Base-by-base conservation (phyloP, 345 rosid genomes). In the Abelmoschus esculentus region DNA sequence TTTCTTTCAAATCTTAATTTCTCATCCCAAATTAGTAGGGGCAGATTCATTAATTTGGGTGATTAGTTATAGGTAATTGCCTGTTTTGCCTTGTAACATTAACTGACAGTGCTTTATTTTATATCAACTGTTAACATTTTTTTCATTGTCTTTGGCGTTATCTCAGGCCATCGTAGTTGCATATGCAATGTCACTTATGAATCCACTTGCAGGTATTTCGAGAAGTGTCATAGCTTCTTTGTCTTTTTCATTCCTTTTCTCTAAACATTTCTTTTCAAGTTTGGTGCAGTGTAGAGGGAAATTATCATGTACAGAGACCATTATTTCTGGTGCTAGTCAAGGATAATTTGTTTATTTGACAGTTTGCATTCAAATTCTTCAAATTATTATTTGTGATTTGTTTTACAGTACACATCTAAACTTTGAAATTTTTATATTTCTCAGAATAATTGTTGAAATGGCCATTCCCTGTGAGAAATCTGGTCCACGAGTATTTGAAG, bases 391-490 rank as follows among this genome's bases (percentile, higher is more conserved):
- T 67, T 32, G 36, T 75, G 57, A 15, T 44, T 54, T 19, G 15
- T 52, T 15, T 67, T 65, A 9, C 9, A 31, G 36, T 34, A 67
- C 69, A 17, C 68, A 17, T 68, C 73, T 66, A 38, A 70, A 38
- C 66, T 8, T 70, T 34, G 31, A 67, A 49, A 17, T 54, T 76
- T 77, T 14, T 73, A 52, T 61, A 61, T 73, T 78, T 73, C 59
- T 65, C 80, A 91, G 99, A 79, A 84, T 83, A 73, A 31, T 83
- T 72, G 81, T 88, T 47, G 93, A 91, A 70, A 89, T 95, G 74
- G 91, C 99, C 56, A 70, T 91, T 76, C 90, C 93, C 22, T 95
- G 99, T 42, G 86, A 89, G 86, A 83, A 85, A 82, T 85, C 86
- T 38, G 97, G 99, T 53, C 88, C 85, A 2, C 89, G 86, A 8